Conservation (phyloP, 805 yeast genomes). For the Wickerhamiella kazuoi region DNA sequence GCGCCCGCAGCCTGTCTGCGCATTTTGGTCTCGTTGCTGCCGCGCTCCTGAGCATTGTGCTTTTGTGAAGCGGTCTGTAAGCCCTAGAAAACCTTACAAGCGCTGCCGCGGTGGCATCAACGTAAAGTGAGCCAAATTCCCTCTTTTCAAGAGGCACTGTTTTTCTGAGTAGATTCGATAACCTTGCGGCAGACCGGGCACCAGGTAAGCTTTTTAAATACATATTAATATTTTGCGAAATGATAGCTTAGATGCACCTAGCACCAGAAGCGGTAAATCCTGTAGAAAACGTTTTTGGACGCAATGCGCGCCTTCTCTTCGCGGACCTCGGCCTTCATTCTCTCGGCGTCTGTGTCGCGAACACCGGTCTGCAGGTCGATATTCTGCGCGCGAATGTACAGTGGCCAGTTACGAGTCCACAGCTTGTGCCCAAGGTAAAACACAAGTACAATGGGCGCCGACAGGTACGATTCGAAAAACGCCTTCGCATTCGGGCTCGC, state of each 20-base stretch:
- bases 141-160: too few species aligned
- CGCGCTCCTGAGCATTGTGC: background rate
- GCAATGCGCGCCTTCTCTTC: constrained; percentile 30
- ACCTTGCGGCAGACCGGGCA: too few species aligned
- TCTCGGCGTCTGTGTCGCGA: constrained; percentile 37
- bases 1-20: background rate
- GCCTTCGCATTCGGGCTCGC: constrained; percentile 20
- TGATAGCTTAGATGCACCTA: constrained; percentile 10
- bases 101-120: too few species aligned
- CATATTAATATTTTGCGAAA: too few species aligned
- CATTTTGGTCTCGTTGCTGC: background rate
- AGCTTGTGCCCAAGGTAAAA: constrained; percentile 37
- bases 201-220: too few species aligned
- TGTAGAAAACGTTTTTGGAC: constrained; percentile 30
- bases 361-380: constrained; percentile 49
- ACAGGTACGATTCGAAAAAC: constrained; percentile 40
- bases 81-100: too few species aligned
- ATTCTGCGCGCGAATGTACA: constrained; percentile 29
- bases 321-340: constrained; percentile 35
- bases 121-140: too few species aligned
- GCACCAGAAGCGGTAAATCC: constrained; percentile 44
- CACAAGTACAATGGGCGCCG: constrained; percentile 26
- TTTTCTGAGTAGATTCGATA: too few species aligned
- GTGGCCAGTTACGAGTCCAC: constrained; percentile 22
- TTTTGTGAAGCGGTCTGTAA: too few species aligned